These are phyloP conservation scores for Cryphonectria parasitica DNA, from an alignment of 2,329 filamentous ascomycete species.

Conservation along the genomic window DNA sequence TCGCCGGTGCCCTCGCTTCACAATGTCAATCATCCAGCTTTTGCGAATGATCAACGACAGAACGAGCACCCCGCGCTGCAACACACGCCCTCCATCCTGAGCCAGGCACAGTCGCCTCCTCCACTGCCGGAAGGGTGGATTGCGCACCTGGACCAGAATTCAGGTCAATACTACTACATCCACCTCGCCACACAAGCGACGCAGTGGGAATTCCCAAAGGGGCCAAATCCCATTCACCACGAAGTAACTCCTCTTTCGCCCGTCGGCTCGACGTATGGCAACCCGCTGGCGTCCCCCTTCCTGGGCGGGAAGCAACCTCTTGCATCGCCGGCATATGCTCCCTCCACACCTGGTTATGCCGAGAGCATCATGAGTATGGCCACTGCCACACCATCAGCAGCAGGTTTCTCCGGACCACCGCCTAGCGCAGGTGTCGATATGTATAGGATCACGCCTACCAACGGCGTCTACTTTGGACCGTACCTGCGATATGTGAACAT, in stretches of 20 bases:
- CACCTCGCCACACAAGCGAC: constrained; percentile 93
- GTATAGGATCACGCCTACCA: constrained; percentile 91
- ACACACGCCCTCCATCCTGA: constrained; percentile 51
- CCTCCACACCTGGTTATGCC: constrained; percentile 81
- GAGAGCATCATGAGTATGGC: constrained; percentile 85
- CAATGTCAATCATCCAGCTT: constrained; percentile 79
- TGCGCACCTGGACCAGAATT: constrained; percentile 91
- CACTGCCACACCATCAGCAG: constrained; percentile 71
- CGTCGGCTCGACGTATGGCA: constrained; percentile 74
- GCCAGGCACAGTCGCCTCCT: constrained; percentile 76
- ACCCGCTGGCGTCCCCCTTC: constrained; percentile 71
- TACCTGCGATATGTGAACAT: constrained; percentile 97
- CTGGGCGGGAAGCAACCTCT: constrained; percentile 69
- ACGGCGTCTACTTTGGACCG: constrained; percentile 96
- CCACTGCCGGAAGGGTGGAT: constrained; percentile 98
- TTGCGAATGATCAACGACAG: constrained; percentile 76
- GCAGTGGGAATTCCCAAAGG: constrained; percentile 98
- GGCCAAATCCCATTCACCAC: constrained; percentile 84
- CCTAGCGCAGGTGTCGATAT: constrained; percentile 87
- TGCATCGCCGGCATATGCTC: constrained; percentile 80
- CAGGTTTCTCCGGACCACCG: constrained; percentile 88
- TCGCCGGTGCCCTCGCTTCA: constrained; percentile 51
- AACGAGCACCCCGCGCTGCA: constrained; percentile 53
- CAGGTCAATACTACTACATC: constrained; percentile 98
- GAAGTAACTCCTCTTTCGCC: constrained; percentile 84